Conservation (phyloP, 1,139 yeast species). For the Diutina sp. region DNA sequence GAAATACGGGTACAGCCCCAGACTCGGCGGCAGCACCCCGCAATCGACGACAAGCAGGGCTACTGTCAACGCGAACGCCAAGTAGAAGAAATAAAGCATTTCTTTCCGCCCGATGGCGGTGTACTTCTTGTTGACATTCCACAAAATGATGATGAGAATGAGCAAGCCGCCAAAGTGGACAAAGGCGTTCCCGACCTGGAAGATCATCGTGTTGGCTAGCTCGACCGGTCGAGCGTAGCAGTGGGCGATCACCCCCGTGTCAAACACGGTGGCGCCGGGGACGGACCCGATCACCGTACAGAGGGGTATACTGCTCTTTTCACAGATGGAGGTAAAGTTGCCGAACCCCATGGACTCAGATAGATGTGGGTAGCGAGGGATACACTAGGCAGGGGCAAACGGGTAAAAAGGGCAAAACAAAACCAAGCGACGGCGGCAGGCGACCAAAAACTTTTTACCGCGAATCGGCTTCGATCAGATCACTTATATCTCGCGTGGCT, state of each 20-base stretch:
- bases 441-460: background rate
- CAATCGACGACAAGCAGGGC: slow-evolving; percentile 72
- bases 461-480: background rate
- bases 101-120: slow-evolving; percentile 92
- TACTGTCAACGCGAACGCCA: slow-evolving; percentile 43
- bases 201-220: slow-evolving; percentile 81
- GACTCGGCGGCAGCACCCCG: slow-evolving; percentile 85
- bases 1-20: slow-evolving; percentile 62
- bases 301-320: slow-evolving; percentile 60
- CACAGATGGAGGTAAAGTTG: slow-evolving; percentile 55
- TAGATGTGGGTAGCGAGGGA: background rate
- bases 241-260: slow-evolving; percentile 51
- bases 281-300: slow-evolving; percentile 49
- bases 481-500: background rate
- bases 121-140: slow-evolving; percentile 68
- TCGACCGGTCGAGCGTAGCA: slow-evolving; percentile 84
- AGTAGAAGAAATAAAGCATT: slow-evolving; percentile 62
- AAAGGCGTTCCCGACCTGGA: slow-evolving; percentile 83
- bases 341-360: slow-evolving; percentile 33
- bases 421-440: background rate
- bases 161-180: slow-evolving; percentile 66
- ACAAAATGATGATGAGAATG: slow-evolving; percentile 58
- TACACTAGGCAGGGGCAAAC: no score
- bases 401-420: background rate
- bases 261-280: slow-evolving; percentile 11